phyloP scores from a whole-genome alignment of 257 asterid species.

The Jacaranda mimosifolia region DNA sequence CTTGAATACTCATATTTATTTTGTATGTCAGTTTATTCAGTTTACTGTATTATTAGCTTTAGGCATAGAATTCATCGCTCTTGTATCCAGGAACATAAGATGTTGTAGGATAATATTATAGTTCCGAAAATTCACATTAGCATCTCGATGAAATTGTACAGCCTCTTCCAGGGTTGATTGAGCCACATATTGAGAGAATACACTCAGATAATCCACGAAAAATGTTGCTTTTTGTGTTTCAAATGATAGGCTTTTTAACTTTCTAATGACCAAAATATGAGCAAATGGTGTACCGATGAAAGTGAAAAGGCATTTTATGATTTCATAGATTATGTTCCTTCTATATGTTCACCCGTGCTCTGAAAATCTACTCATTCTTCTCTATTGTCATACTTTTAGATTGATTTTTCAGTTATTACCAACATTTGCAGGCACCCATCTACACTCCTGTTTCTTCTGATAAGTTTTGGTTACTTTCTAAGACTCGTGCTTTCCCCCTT shows the following conservation, averaged over 20 bases:
- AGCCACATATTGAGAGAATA: neutral
- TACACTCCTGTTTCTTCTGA: conserved; percentile 91
- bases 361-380: conserved; percentile 16
- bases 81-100: conserved; percentile 27
- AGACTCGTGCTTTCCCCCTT: conserved; percentile 69
- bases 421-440: conserved; percentile 80
- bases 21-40: neutral
- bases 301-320: neutral
- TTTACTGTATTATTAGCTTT: neutral
- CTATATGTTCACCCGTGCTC: conserved; percentile 13
- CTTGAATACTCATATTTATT: neutral
- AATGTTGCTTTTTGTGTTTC: conserved; percentile 1
- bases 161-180: neutral
- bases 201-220: neutral
- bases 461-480: conserved; percentile 85
- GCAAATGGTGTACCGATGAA: conserved; percentile 7
- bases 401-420: conserved; percentile 11
- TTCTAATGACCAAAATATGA: neutral
- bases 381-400: conserved; percentile 13
- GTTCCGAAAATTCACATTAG: neutral
- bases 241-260: neutral
- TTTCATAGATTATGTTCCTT: conserved; percentile 22
- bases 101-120: conserved; percentile 1
- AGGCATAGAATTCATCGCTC: conserved; percentile 11
- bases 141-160: conserved; percentile 14